Base-by-base conservation (phyloP, 2,329 filamentous ascomycete species). In the Nemania abortiva region DNA sequence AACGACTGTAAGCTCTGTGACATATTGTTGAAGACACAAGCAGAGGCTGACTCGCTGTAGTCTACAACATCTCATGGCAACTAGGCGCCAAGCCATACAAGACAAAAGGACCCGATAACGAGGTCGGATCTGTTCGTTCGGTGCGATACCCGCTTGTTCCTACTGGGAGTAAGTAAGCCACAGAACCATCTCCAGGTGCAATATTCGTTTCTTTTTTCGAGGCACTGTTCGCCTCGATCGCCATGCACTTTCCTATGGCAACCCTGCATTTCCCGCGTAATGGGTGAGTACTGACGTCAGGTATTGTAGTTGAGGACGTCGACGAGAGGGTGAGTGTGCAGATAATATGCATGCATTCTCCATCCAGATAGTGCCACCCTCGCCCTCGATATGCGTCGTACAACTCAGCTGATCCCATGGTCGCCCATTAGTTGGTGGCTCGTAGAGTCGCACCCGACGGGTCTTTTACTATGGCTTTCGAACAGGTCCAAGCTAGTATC, bases 401-500 rank as follows among this genome's bases (percentile, higher is more conserved):
- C 24, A 52, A 15, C 10, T 29, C 49, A 24, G 6, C 49, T 52
- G 4, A 52, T 3, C 34, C 13, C 24, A 18, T 29, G 13, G 15
- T 1, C 29, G 24, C 13, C 4, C 13, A 9, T 4, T 2, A 52
- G 49, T 52, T 52, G 49, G 49, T 52, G 49, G 49, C 49, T 52
- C 49, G 49, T 18, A 15, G 24, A 52, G 49, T 52, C 49, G 49
- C 49, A 18, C 11, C 6, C 1, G 49, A 52, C 22, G 49, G 49
- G 5, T 52, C 49, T 18, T 68, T 61, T 55, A 47, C 29, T 2
- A 50, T 47, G 24, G 24, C 31, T 6, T 68, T 68, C 15, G 60
- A 64, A 29, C 65, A 68, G 31, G 65, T 64, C 24, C 54, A 64
- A 57, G 18, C 57, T 9, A 54, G 45, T 13, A 61, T 64, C n/a